A percentile compares a stretch with the other conserved stretches of the same genome.
phyloP scores from a whole-genome alignment of 1,284 basidiomycete genomes.

The Leccinum huronense region DNA sequence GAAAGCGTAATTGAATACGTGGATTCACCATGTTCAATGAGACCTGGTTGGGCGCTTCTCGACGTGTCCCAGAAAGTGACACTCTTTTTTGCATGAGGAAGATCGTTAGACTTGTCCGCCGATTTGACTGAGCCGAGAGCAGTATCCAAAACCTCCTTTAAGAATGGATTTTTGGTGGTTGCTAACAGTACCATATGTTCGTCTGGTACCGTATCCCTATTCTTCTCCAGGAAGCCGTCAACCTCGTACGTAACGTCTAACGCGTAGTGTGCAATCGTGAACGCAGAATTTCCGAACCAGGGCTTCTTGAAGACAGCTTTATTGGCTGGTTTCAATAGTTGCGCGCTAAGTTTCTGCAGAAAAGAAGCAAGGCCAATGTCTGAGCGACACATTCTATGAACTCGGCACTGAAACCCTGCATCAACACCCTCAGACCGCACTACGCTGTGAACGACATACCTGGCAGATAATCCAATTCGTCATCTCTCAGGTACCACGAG shows the following conservation, averaged over 20 bases:
- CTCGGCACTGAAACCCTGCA: too few relatives aligned
- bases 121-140: constrained; percentile 76
- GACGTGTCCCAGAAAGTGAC: neutral
- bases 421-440: too few relatives aligned
- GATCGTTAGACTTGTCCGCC: constrained; percentile 45
- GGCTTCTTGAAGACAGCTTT: constrained; percentile 97
- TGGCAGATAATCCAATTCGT: too few relatives aligned
- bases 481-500: too few relatives aligned
- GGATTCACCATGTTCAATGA: neutral
- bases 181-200: constrained; percentile 92
- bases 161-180: constrained; percentile 85
- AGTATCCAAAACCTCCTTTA: constrained; percentile 92
- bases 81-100: constrained; percentile 38
- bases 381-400: neutral
- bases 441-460: too few relatives aligned
- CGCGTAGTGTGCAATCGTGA: constrained; percentile 98
- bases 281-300: constrained; percentile 90
- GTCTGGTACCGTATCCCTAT: constrained; percentile 97
- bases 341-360: constrained; percentile 89
- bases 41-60: neutral
- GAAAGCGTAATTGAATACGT: neutral
- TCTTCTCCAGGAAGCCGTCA: constrained; percentile 99
- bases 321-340: constrained; percentile 83
- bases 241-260: constrained; percentile 98
- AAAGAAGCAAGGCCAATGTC: constrained; percentile 57